A percentile compares a stretch with the other conserved stretches of the same genome.
Evolutionary conservation across 1,139 yeast genomes (phyloP).

Genomic region (Geotrichum histeridarum): DNA sequence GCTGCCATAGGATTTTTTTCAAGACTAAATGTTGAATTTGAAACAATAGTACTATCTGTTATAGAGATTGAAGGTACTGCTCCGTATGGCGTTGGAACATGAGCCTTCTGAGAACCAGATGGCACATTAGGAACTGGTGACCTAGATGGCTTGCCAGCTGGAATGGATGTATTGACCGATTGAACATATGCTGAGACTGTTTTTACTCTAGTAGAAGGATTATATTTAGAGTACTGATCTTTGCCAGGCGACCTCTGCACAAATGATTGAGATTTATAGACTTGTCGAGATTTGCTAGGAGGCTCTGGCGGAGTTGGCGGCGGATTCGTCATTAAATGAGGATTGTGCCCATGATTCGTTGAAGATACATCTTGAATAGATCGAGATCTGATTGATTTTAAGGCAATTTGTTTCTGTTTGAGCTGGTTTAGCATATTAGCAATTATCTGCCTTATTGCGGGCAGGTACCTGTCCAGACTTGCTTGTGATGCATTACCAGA

Average conservation of each 20-base stretch:
- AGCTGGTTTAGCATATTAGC: slow-evolving; percentile 73
- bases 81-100: no score
- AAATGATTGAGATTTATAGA: no score
- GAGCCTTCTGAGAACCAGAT: no score
- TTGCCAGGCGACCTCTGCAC: no score
- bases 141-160: no score
- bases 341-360: neutral
- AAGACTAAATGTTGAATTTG: slow-evolving; percentile 6
- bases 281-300: slow-evolving; percentile 16
- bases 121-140: no score
- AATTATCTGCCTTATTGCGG: slow-evolving; percentile 80
- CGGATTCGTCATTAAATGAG: neutral
- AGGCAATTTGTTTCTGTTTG: slow-evolving; percentile 60
- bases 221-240: no score
- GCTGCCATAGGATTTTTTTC: slow-evolving; percentile 57
- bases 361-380: neutral
- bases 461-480: slow-evolving; percentile 72
- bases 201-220: no score
- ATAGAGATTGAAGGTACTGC: no score
- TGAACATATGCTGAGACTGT: no score
- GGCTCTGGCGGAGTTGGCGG: slow-evolving; percentile 27
- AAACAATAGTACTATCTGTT: neutral
- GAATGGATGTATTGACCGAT: no score
- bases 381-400: slow-evolving; percentile 8
- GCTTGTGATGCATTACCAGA: slow-evolving; percentile 85